Percentiles rank a stretch among this genome's conserved stretches.
These are phyloP conservation scores for Suhomyces kunorum DNA, from an alignment of 1,139 yeast genomes.

Conservation along the genomic window DNA sequence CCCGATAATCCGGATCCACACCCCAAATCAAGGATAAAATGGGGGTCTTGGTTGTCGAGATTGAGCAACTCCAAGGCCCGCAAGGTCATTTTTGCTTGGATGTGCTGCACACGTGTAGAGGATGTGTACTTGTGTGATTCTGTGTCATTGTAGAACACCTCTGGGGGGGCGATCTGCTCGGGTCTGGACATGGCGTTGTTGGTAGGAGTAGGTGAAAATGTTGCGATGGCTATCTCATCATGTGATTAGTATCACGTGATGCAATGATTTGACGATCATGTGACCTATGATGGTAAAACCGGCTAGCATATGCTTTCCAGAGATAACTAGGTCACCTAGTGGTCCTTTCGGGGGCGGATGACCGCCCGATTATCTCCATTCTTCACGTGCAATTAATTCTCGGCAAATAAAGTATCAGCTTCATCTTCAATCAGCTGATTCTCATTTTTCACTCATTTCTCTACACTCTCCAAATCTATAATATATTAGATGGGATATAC, in stretches of 20 bases:
- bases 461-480: too few relatives aligned
- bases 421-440: background rate
- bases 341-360: too few relatives aligned
- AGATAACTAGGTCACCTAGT: too few relatives aligned
- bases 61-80: slow-evolving; percentile 87
- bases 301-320: background rate
- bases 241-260: background rate
- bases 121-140: slow-evolving; percentile 90
- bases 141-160: slow-evolving; percentile 85
- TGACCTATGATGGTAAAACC: too few relatives aligned
- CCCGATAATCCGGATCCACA: slow-evolving; percentile 98
- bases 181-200: slow-evolving; percentile 82
- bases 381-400: too few relatives aligned
- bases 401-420: too few relatives aligned
- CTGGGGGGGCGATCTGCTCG: slow-evolving; percentile 97
- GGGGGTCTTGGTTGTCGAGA: slow-evolving; percentile 61
- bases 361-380: too few relatives aligned
- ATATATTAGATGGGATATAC: background rate
- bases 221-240: slow-evolving; percentile 8
- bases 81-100: slow-evolving; percentile 96
- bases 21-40: slow-evolving; percentile 84
- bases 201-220: background rate
- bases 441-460: too few relatives aligned
- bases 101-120: slow-evolving; percentile 94
- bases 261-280: background rate